Evolutionary conservation across 441 rosid genomes (phyloP).

Genomic region (Gossypium gossypioides): DNA sequence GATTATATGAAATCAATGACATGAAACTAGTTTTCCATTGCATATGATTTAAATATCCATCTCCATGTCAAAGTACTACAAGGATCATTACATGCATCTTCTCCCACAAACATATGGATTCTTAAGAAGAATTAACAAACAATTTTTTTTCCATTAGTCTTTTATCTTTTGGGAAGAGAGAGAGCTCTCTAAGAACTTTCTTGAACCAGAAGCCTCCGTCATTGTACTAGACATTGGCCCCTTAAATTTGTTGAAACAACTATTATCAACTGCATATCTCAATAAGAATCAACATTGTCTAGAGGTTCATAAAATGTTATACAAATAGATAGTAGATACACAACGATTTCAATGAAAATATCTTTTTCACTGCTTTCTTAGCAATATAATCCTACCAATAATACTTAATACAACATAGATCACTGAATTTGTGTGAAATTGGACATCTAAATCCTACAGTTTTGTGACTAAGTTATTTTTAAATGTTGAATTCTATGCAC

Average conservation of each 20-base stretch:
- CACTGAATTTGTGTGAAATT: neutral
- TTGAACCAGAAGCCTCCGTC: neutral
- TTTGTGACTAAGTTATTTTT: neutral
- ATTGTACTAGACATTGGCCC: neutral
- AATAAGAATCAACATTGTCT: neutral
- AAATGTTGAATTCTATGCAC: neutral
- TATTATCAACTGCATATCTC: neutral
- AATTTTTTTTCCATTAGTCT: neutral
- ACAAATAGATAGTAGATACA: neutral
- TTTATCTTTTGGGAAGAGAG: neutral
- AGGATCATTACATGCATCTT: neutral
- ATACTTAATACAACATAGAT: neutral
- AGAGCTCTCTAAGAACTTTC: neutral
- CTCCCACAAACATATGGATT: neutral
- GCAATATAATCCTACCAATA: neutral
- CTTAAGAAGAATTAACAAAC: neutral
- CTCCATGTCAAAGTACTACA: neutral
- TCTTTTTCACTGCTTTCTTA: neutral
- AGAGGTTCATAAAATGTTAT: neutral
- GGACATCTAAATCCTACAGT: neutral
- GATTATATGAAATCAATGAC: neutral
- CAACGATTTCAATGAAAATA: neutral
- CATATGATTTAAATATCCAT: neutral
- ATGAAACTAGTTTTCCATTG: neutral
- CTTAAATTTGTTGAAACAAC: neutral